Evolutionary conservation across 306 rosid genomes (phyloP).

Genomic region (Astragalus membranaceus): DNA sequence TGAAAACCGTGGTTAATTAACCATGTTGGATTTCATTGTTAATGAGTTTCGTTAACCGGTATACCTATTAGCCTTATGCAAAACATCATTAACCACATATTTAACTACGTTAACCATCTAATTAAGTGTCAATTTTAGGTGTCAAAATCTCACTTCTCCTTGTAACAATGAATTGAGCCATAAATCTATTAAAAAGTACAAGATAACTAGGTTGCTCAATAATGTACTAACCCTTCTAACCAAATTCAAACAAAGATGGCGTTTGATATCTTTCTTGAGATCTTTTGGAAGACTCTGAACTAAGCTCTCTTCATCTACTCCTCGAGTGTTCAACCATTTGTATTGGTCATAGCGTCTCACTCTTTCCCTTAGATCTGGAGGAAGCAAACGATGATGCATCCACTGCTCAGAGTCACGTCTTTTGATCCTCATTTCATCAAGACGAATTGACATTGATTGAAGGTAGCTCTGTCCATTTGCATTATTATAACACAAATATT

Average conservation of each 20-base stretch:
- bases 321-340: conserved; percentile 50
- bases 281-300: conserved; percentile 48
- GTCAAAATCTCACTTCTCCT: neutral
- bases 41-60: no score
- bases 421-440: conserved; percentile 53
- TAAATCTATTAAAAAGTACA: neutral
- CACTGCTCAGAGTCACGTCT: conserved; percentile 50
- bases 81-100: no score
- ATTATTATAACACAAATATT: conserved; percentile 2
- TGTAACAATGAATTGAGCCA: neutral
- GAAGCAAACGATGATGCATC: conserved; percentile 57
- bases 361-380: conserved; percentile 42
- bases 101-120: no score
- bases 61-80: no score
- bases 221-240: conserved; percentile 69
- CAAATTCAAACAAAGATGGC: conserved; percentile 57
- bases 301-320: conserved; percentile 45
- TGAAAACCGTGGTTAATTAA: no score
- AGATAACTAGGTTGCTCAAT: neutral
- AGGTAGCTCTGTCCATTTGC: conserved; percentile 40
- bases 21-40: no score
- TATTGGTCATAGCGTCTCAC: conserved; percentile 46
- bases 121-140: no score
- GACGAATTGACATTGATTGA: conserved; percentile 42
- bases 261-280: conserved; percentile 48